Percentiles rank a stretch among this genome's conserved stretches.
These are phyloP conservation scores for Colletotrichum destructivum DNA, from an alignment of 2,329 filamentous ascomycete species.

Conservation along the genomic window DNA sequence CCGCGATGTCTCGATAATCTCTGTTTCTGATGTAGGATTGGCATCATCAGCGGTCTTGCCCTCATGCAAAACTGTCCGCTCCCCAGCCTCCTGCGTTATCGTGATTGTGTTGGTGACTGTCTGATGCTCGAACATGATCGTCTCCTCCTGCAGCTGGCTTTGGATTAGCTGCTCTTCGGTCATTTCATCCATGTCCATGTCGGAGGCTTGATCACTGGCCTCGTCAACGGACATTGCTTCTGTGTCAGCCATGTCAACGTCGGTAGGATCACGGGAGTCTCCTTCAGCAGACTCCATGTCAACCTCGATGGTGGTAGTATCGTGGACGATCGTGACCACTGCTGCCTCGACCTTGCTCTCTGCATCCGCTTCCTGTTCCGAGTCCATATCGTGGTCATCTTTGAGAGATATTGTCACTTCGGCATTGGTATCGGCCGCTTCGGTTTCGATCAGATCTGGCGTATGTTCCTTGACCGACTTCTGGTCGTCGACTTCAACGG, in stretches of 20 bases:
- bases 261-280: constrained; percentile 18
- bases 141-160: constrained; percentile 39
- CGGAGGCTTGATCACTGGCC: constrained; percentile 11
- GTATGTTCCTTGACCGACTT: neutral
- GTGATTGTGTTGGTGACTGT: constrained; percentile 42
- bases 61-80: neutral
- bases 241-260: constrained; percentile 35
- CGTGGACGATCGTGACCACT: constrained; percentile 16
- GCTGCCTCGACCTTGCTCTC: constrained; percentile 8
- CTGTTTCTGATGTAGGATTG: neutral
- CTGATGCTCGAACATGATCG: constrained; percentile 56
- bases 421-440: neutral
- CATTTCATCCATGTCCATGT: constrained; percentile 30
- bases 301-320: constrained; percentile 19
- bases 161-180: constrained; percentile 18
- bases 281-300: constrained; percentile 18
- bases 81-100: neutral
- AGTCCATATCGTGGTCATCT: neutral
- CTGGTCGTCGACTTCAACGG: neutral
- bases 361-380: neutral
- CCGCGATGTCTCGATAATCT: neutral
- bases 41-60: neutral
- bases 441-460: neutral
- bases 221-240: constrained; percentile 33
- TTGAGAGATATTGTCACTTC: neutral